Evolutionary conservation across 1,139 yeast genomes (phyloP).

Genomic region (Scheffersomyces parashehatae): DNA sequence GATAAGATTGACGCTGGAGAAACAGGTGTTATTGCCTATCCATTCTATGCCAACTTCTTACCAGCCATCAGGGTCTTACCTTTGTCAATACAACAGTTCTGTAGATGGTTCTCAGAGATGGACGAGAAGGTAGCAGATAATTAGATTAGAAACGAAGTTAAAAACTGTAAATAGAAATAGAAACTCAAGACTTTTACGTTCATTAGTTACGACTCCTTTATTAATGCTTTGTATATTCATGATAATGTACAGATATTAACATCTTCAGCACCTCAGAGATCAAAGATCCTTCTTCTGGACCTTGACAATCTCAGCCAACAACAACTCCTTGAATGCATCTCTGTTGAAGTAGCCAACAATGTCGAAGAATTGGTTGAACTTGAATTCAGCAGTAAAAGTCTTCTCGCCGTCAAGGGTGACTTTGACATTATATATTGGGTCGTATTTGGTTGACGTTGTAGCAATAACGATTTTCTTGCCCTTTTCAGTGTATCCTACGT

Average conservation of each 20-base stretch:
- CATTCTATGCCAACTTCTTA: slow-evolving; percentile 61
- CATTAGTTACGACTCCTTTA: too few relatives aligned
- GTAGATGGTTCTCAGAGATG: slow-evolving; percentile 56
- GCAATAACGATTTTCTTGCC: slow-evolving; percentile 37
- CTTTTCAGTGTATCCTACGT: slow-evolving; percentile 50
- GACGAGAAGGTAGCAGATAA: slow-evolving; percentile 33
- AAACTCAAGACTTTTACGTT: background rate
- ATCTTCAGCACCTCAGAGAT: background rate
- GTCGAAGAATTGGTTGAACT: slow-evolving; percentile 49
- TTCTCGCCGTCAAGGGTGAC: slow-evolving; percentile 22
- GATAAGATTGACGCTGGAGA: slow-evolving; percentile 45
- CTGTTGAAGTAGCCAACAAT: slow-evolving; percentile 47
- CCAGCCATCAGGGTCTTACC: slow-evolving; percentile 59
- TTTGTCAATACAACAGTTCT: slow-evolving; percentile 38
- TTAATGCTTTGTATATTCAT: too few relatives aligned
- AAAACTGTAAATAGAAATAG: background rate
- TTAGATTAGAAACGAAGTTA: too few relatives aligned
- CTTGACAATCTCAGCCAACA: slow-evolving; percentile 27
- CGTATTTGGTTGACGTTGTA: slow-evolving; percentile 40
- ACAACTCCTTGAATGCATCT: slow-evolving; percentile 34
- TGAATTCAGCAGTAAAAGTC: slow-evolving; percentile 23
- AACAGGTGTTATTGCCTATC: slow-evolving; percentile 55
- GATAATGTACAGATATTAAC: background rate
- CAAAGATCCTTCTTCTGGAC: slow-evolving; percentile 7
- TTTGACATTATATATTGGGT: slow-evolving; percentile 44